Conservation (phyloP, 495 filamentous ascomycete genomes). For the Xylaria sp. region DNA sequence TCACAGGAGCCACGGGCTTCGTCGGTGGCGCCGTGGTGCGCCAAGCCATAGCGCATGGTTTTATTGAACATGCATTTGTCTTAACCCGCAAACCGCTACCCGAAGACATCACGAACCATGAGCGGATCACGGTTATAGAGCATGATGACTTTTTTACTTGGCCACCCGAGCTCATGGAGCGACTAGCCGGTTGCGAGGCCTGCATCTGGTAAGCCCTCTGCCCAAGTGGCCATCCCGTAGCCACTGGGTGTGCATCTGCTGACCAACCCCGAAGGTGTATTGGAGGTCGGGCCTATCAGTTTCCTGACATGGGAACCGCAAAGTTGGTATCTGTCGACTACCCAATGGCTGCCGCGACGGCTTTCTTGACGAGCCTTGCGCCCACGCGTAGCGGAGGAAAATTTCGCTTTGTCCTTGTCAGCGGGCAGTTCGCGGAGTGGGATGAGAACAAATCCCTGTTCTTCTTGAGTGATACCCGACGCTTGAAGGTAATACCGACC, state of each 20-base stretch:
- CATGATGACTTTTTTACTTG: slow-evolving; percentile 57
- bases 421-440: slow-evolving; percentile 54
- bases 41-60: slow-evolving; percentile 51
- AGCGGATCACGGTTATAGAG: slow-evolving; percentile 53
- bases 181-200: slow-evolving; percentile 56
- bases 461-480: slow-evolving; percentile 51
- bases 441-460: slow-evolving; percentile 53
- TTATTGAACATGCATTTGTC: slow-evolving; percentile 57
- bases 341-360: slow-evolving; percentile 49
- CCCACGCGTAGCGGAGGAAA: slow-evolving; percentile 38
- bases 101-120: slow-evolving; percentile 33
- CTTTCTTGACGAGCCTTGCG: slow-evolving; percentile 42
- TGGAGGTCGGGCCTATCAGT: slow-evolving; percentile 39
- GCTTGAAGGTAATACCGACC: slow-evolving; percentile 48
- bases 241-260: background rate
- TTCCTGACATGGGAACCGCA: slow-evolving; percentile 40
- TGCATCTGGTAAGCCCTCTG: slow-evolving; percentile 56
- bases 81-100: slow-evolving; percentile 53
- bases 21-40: slow-evolving; percentile 56
- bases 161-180: slow-evolving; percentile 43
- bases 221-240: background rate
- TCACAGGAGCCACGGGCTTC: slow-evolving; percentile 59
- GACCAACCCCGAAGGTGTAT: slow-evolving; percentile 36
- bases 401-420: slow-evolving; percentile 61
- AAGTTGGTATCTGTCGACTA: slow-evolving; percentile 53